A percentile compares a stretch with the other conserved stretches of the same genome.
phyloP scores from a whole-genome alignment of 2,329 filamentous ascomycete genomes.

The Neurospora sp. region DNA sequence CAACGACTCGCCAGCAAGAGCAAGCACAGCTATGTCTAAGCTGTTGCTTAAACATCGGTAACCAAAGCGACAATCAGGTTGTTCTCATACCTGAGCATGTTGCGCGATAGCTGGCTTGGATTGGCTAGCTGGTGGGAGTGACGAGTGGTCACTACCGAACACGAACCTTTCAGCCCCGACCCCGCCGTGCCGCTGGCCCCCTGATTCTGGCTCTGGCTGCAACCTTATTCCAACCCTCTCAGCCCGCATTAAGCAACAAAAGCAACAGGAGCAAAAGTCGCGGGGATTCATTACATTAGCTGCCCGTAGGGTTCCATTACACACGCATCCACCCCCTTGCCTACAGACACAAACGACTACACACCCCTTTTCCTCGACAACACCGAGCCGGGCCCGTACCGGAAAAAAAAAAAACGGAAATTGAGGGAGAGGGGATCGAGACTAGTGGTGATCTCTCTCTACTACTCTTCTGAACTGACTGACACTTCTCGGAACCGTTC shows the following conservation, averaged over 20 bases:
- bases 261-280: not conserved
- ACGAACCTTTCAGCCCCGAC: not conserved
- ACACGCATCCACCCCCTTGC: not conserved
- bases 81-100: not conserved
- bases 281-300: not conserved
- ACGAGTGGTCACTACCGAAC: not conserved
- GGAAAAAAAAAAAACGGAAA: not conserved
- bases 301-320: not conserved
- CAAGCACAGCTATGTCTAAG: not conserved
- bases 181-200: not conserved
- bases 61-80: not conserved
- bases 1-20: not conserved
- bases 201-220: not conserved
- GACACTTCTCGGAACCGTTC: not conserved
- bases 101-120: not conserved
- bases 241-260: not conserved
- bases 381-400: not conserved
- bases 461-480: not conserved
- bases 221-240: not conserved
- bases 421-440: not conserved
- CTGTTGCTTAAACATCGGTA: not conserved
- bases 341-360: not conserved
- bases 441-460: not conserved
- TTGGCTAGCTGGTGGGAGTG: not conserved
- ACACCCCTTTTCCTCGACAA: not conserved